A percentile compares a stretch with the other conserved stretches of the same genome.
Evolutionary conservation across 345 rosid genomes (phyloP).

Genomic region (Ceriops tagal): DNA sequence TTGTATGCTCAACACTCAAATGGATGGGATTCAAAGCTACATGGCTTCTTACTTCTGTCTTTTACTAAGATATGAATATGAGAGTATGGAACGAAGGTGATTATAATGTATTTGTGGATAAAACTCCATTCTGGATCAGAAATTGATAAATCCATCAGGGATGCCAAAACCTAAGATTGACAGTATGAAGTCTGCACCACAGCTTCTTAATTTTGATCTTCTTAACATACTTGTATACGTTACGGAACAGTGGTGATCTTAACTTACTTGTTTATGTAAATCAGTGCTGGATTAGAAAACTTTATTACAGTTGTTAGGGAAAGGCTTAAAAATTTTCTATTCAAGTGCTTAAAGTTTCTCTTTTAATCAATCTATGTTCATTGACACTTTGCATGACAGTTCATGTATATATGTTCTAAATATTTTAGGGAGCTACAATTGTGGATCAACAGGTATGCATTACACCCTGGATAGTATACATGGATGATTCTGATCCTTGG

Average conservation of each 20-base stretch:
- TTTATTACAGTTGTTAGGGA: no score
- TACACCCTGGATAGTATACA: conserved; percentile 50
- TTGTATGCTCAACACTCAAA: no score
- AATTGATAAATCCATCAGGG: no score
- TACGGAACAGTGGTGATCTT: neutral
- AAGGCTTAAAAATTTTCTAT: no score
- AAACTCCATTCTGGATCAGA: no score
- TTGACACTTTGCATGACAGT: neutral
- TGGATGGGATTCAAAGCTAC: no score
- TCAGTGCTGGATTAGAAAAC: no score
- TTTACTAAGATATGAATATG: neutral
- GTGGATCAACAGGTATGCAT: conserved; percentile 67
- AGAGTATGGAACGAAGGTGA: neutral
- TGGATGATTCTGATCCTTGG: conserved; percentile 57
- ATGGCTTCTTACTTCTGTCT: neutral
- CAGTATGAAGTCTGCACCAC: no score
- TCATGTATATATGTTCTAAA: conserved; percentile 7
- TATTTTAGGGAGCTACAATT: conserved; percentile 77
- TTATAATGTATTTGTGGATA: neutral
- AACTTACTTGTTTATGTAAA: no score
- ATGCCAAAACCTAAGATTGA: no score
- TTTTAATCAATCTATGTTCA: no score
- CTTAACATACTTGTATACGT: neutral
- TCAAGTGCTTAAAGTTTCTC: no score
- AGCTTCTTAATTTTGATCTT: neutral